Conservation (phyloP, 495 filamentous ascomycete species). For the Trichoderma erinaceum region DNA sequence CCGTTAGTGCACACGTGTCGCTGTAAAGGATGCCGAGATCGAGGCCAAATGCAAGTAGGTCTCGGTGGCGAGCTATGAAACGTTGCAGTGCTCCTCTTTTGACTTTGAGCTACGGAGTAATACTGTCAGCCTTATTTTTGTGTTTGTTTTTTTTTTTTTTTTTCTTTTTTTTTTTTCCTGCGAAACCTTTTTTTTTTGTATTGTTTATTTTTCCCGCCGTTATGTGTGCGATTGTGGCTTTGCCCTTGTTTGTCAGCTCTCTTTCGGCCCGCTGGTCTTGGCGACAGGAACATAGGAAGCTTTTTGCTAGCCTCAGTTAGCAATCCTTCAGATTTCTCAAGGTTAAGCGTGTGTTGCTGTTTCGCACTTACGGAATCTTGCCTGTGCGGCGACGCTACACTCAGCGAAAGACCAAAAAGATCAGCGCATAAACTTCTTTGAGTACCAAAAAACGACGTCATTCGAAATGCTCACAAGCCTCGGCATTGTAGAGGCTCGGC, state of each 20-base stretch:
- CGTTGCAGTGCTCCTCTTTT: slow-evolving; percentile 4
- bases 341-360: background rate
- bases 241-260: background rate
- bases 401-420: background rate
- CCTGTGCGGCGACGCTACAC: background rate
- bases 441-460: background rate
- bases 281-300: background rate
- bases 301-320: slow-evolving; percentile 4
- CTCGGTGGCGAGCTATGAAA: slow-evolving; percentile 2
- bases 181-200: background rate
- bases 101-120: too few relatives aligned
- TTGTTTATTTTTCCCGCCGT: background rate
- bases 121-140: background rate
- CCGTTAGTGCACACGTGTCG: slow-evolving; percentile 12
- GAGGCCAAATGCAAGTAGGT: background rate
- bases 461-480: background rate
- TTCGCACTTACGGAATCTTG: too few relatives aligned
- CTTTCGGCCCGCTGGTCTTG: slow-evolving; percentile 10
- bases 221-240: background rate
- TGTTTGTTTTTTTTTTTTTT: background rate
- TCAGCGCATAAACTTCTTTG: background rate
- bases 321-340: background rate
- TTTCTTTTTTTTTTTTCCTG: background rate
- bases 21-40: slow-evolving; percentile 1
- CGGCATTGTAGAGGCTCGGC: background rate